phyloP scores from a whole-genome alignment of 441 rosid species.

The Arabidopsis lyrata region DNA sequence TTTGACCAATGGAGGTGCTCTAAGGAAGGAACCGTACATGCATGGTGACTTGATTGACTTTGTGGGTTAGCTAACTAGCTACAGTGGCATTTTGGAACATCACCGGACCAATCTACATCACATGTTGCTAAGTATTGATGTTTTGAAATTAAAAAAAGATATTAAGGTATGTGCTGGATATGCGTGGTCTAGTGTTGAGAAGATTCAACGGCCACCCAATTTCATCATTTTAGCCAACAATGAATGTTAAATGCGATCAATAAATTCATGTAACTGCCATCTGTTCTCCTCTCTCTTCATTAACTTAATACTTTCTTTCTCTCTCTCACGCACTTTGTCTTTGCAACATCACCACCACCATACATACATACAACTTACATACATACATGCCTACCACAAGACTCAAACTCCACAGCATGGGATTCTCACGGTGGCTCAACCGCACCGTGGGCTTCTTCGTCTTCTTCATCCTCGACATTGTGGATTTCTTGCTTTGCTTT shows the following conservation, averaged over 20 bases:
- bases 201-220: slow-evolving; percentile 49
- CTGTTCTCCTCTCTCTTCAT: slow-evolving; percentile 43
- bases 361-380: slow-evolving; percentile 22
- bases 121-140: slow-evolving; percentile 36
- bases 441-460: slow-evolving; percentile 76
- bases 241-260: slow-evolving; percentile 47
- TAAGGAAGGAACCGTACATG: slow-evolving; percentile 3
- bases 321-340: slow-evolving; percentile 46
- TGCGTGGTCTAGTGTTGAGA: slow-evolving; percentile 24
- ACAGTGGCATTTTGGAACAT: slow-evolving; percentile 8
- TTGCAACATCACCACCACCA: slow-evolving; percentile 16
- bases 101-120: slow-evolving; percentile 33
- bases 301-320: slow-evolving; percentile 36
- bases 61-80: slow-evolving; percentile 9
- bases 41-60: slow-evolving; percentile 27
- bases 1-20: no score
- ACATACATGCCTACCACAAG: slow-evolving; percentile 38
- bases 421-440: slow-evolving; percentile 63
- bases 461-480: slow-evolving; percentile 79
- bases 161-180: slow-evolving; percentile 29
- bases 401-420: slow-evolving; percentile 58
- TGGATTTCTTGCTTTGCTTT: slow-evolving; percentile 75
- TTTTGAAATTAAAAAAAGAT: background rate
- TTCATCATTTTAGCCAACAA: slow-evolving; percentile 43
- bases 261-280: slow-evolving; percentile 48